A percentile compares a stretch with the other conserved stretches of the same genome.
phyloP scores from a whole-genome alignment of 2,329 filamentous ascomycete species.

The Fusarium sambucinum region DNA sequence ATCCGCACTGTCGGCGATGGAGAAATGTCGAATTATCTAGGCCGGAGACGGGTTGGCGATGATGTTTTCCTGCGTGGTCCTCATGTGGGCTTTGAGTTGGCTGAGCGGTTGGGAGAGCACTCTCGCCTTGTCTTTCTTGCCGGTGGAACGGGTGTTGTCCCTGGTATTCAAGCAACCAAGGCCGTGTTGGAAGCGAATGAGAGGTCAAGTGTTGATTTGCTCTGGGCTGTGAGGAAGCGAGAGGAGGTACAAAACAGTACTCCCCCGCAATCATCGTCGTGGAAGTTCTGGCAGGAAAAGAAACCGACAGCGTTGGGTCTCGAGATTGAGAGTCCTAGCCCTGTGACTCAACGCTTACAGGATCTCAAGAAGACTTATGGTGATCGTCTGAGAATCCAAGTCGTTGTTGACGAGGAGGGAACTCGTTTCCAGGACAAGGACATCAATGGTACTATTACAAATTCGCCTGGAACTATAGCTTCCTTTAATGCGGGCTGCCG shows the following conservation, averaged over 20 bases:
- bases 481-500: slow-evolving; percentile 44
- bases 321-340: slow-evolving; percentile 51
- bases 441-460: slow-evolving; percentile 56
- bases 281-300: slow-evolving; percentile 43
- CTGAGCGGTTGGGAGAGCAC: slow-evolving; percentile 48
- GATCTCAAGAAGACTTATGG: slow-evolving; percentile 70
- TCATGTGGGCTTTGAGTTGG: slow-evolving; percentile 72
- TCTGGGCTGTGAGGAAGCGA: slow-evolving; percentile 82
- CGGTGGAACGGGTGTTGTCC: slow-evolving; percentile 92
- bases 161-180: slow-evolving; percentile 83
- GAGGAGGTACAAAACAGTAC: slow-evolving; percentile 59
- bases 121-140: slow-evolving; percentile 82
- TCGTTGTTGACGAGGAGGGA: slow-evolving; percentile 86
- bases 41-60: slow-evolving; percentile 70
- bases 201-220: slow-evolving; percentile 68
- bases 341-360: slow-evolving; percentile 72
- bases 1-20: slow-evolving; percentile 83
- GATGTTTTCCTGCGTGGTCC: slow-evolving; percentile 84
- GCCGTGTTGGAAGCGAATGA: slow-evolving; percentile 63
- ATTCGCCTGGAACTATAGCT: not conserved
- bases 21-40: slow-evolving; percentile 87
- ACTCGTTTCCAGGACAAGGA: slow-evolving; percentile 69
- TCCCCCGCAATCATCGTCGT: slow-evolving; percentile 36
- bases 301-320: slow-evolving; percentile 37
- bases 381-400: slow-evolving; percentile 72